Conservation (phyloP, 805 yeast genomes). For the Sugiyamaella mastotermitis region DNA sequence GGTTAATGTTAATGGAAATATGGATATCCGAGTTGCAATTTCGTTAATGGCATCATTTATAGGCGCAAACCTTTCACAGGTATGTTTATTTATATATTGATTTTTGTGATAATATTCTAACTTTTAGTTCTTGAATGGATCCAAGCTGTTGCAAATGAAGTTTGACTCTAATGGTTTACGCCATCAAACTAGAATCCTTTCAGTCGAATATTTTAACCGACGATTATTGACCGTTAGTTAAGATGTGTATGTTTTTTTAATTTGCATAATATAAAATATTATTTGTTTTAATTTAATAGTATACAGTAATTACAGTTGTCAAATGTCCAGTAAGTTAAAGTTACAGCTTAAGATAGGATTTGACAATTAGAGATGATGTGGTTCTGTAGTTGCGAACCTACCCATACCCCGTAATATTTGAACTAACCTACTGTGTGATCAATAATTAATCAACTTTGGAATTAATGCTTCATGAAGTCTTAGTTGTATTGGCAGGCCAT, state of each 20-base stretch:
- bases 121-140: slow-evolving; percentile 7
- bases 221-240: too few species aligned
- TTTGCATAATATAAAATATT: too few species aligned
- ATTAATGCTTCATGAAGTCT: slow-evolving; percentile 22
- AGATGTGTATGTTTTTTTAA: too few species aligned
- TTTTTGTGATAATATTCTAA: slow-evolving; percentile 17
- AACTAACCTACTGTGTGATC: too few species aligned
- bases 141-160: slow-evolving; percentile 17
- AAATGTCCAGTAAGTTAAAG: too few species aligned
- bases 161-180: slow-evolving; percentile 13
- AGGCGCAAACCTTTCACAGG: slow-evolving; percentile 14
- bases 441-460: too few species aligned
- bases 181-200: slow-evolving; percentile 15
- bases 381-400: too few species aligned
- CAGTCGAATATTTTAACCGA: slow-evolving; percentile 15
- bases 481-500: slow-evolving; percentile 22
- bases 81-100: slow-evolving; percentile 9
- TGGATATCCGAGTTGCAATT: slow-evolving; percentile 21
- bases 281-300: too few species aligned
- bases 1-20: slow-evolving; percentile 8
- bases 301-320: too few species aligned
- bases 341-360: too few species aligned
- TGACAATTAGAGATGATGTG: too few species aligned
- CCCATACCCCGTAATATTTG: too few species aligned
- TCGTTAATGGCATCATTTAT: slow-evolving; percentile 25